Percentiles rank a stretch among this genome's conserved stretches.
Evolutionary conservation across 2,329 filamentous ascomycete genomes (phyloP).

Genomic region (Fusarium sp.): DNA sequence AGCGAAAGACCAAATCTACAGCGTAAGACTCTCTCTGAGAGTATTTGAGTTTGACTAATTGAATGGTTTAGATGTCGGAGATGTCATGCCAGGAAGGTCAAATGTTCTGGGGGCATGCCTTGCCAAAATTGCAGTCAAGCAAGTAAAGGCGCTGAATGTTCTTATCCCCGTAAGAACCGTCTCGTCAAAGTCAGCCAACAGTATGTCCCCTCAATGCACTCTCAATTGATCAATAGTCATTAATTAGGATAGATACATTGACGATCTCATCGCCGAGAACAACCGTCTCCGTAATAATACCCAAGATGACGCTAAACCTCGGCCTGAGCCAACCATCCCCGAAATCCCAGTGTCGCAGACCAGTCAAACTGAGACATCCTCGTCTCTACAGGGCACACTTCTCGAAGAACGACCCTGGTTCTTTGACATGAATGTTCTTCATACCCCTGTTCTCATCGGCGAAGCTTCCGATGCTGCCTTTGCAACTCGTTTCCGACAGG

Average conservation of each 20-base stretch:
- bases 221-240: background rate
- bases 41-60: background rate
- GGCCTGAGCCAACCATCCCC: slow-evolving; percentile 20
- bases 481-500: slow-evolving; percentile 53
- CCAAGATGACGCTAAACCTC: slow-evolving; percentile 28
- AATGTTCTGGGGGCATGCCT: slow-evolving; percentile 51
- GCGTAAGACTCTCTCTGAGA: slow-evolving; percentile 25
- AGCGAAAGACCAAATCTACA: slow-evolving; percentile 45
- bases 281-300: slow-evolving; percentile 42
- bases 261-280: slow-evolving; percentile 53
- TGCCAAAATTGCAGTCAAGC: slow-evolving; percentile 51
- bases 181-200: slow-evolving; percentile 51
- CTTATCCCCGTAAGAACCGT: slow-evolving; percentile 51
- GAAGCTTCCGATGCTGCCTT: slow-evolving; percentile 55
- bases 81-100: slow-evolving; percentile 53
- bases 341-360: slow-evolving; percentile 24
- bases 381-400: slow-evolving; percentile 37
- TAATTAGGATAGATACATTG: slow-evolving; percentile 48
- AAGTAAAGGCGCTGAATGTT: slow-evolving; percentile 49
- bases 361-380: slow-evolving; percentile 17
- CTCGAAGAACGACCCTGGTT: slow-evolving; percentile 51
- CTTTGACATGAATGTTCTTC: slow-evolving; percentile 50
- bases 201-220: slow-evolving; percentile 18
- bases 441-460: slow-evolving; percentile 53
- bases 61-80: slow-evolving; percentile 44